phyloP scores from a whole-genome alignment of 441 rosid species.

The Populus hybrid region DNA sequence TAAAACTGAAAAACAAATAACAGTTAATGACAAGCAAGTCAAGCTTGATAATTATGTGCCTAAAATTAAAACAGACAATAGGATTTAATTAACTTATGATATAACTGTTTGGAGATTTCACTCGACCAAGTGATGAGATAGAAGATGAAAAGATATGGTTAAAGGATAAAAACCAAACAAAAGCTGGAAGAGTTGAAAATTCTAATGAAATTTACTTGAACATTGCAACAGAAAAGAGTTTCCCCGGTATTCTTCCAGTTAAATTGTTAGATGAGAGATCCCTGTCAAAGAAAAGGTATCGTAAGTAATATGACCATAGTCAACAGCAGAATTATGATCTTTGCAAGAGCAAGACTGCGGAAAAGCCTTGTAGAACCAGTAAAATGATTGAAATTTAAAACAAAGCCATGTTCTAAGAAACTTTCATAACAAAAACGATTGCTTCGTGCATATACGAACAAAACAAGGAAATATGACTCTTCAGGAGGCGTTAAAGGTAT shows the following conservation, averaged over 20 bases:
- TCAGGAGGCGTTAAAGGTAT: neutral
- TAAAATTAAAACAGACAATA: no score
- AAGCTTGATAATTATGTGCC: neutral
- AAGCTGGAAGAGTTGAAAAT: neutral
- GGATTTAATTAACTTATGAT: no score
- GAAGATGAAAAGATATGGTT: no score
- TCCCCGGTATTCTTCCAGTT: constrained; percentile 60
- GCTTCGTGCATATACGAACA: no score
- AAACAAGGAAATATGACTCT: neutral
- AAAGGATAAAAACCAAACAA: neutral
- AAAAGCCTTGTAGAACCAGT: neutral
- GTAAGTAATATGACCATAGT: constrained; percentile 4
- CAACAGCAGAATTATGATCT: neutral
- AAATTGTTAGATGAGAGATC: constrained; percentile 74
- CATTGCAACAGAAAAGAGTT: constrained; percentile 54
- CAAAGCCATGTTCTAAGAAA: neutral
- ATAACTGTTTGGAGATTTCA: no score
- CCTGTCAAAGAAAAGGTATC: constrained; percentile 37
- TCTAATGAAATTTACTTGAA: constrained; percentile 53
- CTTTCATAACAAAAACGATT: neutral
- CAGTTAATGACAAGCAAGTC: neutral
- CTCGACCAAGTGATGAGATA: no score
- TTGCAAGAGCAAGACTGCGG: neutral
- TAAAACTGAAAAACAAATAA: constrained; percentile 50
- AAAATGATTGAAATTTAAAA: neutral